Evolutionary conservation across 768 basidiomycete species (phyloP).

Genomic region (Tubosaeta sp.): DNA sequence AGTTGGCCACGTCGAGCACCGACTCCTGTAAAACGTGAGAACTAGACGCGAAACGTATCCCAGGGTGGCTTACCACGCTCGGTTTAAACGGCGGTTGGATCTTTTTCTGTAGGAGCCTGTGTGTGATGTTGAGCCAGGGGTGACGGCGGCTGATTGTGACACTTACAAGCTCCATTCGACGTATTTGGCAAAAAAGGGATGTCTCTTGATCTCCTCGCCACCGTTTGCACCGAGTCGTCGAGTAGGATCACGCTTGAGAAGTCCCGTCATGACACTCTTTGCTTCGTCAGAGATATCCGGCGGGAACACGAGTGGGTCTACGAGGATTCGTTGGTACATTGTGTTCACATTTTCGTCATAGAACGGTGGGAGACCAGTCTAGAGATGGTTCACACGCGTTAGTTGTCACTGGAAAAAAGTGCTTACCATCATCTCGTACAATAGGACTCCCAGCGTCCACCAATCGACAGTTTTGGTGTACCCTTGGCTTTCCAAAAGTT

Average conservation of each 20-base stretch:
- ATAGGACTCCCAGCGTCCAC: conserved; percentile 96
- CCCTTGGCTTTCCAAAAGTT: conserved; percentile 92
- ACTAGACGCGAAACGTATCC: neutral
- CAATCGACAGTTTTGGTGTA: conserved; percentile 99
- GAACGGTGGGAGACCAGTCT: conserved; percentile 97
- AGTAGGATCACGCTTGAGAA: conserved; percentile 85
- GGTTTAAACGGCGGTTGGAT: conserved; percentile 98
- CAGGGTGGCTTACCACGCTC: conserved; percentile 64
- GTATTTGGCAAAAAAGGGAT: conserved; percentile 92
- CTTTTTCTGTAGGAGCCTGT: conserved; percentile 82
- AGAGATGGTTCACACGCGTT: conserved; percentile 4
- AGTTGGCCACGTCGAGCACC: conserved; percentile 93
- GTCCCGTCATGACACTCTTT: conserved; percentile 78
- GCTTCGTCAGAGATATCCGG: conserved; percentile 87
- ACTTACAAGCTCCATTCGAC: conserved; percentile 83
- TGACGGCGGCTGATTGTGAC: neutral
- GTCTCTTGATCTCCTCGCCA: conserved; percentile 92
- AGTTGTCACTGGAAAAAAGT: neutral
- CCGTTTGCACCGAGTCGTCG: conserved; percentile 88
- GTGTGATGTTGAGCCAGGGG: conserved; percentile 1
- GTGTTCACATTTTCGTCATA: conserved; percentile 99
- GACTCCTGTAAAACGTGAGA: conserved; percentile 54
- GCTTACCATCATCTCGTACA: conserved; percentile 92
- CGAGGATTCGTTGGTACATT: conserved; percentile 94
- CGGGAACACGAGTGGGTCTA: conserved; percentile 90